A percentile compares a stretch with the other conserved stretches of the same genome.
Conservation (phyloP, 352 stramenopile species). For the Pythium insidiosum region DNA sequence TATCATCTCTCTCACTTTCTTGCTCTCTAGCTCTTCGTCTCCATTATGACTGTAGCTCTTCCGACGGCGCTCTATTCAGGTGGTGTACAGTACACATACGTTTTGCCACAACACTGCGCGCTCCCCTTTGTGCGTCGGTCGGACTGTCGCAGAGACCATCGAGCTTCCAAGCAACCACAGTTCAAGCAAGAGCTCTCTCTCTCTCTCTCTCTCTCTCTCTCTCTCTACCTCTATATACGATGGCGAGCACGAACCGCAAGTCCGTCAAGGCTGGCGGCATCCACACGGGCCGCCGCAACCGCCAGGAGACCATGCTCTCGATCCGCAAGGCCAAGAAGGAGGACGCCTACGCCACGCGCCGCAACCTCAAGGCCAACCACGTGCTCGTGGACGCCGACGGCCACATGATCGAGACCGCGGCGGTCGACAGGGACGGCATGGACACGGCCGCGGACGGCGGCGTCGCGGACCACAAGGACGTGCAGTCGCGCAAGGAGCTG, state of each 20-base stretch:
- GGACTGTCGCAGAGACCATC: too few species aligned
- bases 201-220: neutral
- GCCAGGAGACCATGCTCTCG: slow-evolving; percentile 79
- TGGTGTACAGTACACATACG: too few species aligned
- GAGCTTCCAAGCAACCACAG: too few species aligned
- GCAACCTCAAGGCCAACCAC: slow-evolving; percentile 77
- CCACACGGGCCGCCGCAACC: slow-evolving; percentile 75
- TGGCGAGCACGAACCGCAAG: slow-evolving; percentile 38
- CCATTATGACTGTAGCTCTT: too few species aligned
- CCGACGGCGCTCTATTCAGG: too few species aligned
- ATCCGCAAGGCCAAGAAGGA: slow-evolving; percentile 88
- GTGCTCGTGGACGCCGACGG: slow-evolving; percentile 20
- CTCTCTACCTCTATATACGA: neutral
- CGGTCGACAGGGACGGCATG: neutral
- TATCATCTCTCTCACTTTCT: too few species aligned
- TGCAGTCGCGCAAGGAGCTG: slow-evolving; percentile 52
- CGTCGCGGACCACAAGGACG: slow-evolving; percentile 14
- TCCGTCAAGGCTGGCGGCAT: slow-evolving; percentile 68
- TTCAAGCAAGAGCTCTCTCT: neutral
- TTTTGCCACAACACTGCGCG: too few species aligned
- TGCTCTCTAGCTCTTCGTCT: too few species aligned
- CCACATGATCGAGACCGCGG: neutral
- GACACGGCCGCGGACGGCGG: neutral
- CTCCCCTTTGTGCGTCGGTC: too few species aligned
- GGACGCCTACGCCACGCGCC: slow-evolving; percentile 79